These are phyloP conservation scores for Castanea sativa DNA, from an alignment of 306 rosid genomes.

Conservation along the genomic window DNA sequence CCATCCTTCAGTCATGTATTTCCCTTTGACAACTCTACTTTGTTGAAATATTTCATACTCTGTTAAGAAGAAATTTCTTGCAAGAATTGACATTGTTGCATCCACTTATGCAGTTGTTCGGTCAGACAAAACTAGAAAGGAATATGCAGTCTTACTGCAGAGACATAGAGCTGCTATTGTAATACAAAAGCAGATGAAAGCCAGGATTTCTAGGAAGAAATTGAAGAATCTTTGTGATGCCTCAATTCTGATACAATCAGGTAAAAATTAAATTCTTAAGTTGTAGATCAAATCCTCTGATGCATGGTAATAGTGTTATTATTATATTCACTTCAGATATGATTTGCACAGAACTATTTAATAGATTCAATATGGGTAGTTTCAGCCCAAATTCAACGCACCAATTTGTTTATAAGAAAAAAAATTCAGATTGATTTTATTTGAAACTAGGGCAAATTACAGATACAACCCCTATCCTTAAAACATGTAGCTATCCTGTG, in stretches of 20 bases:
- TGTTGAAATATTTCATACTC: conserved; percentile 30
- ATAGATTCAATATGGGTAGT: background rate
- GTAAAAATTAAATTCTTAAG: conserved; percentile 28
- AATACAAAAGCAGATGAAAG: conserved; percentile 71
- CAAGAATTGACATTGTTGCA: background rate
- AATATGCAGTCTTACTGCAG: conserved; percentile 51
- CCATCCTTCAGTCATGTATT: conserved; percentile 86
- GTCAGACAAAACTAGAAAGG: conserved; percentile 72
- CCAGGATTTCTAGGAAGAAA: conserved; percentile 44
- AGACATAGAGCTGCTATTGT: conserved; percentile 71
- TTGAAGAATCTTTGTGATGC: conserved; percentile 50
- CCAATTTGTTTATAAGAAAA: background rate
- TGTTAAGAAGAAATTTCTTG: conserved; percentile 15
- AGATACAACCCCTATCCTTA: too few species aligned
- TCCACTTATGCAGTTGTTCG: conserved; percentile 64
- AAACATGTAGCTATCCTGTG: too few species aligned
- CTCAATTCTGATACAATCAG: conserved; percentile 71
- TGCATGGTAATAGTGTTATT: background rate
- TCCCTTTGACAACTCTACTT: conserved; percentile 15
- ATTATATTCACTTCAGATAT: background rate
- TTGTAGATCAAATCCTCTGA: conserved; percentile 5
- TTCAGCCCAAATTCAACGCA: background rate
- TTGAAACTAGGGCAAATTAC: background rate
- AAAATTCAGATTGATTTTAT: background rate
- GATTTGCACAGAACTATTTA: background rate